phyloP scores from a whole-genome alignment of 495 filamentous ascomycete species.

The Penicillium soppii region DNA sequence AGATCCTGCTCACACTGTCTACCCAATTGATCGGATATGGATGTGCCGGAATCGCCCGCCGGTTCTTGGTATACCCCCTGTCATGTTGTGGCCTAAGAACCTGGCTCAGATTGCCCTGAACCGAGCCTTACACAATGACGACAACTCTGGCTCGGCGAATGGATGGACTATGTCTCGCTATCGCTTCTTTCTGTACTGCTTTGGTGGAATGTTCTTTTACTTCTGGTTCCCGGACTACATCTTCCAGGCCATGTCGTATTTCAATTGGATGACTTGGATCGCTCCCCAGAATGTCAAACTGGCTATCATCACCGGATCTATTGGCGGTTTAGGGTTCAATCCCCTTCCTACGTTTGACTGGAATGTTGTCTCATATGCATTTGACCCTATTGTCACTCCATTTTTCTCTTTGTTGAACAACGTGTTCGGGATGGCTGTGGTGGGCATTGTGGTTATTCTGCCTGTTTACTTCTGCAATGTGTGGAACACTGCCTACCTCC shows the following conservation, averaged over 20 bases:
- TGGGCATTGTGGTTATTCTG: slow-evolving; percentile 42
- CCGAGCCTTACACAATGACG: slow-evolving; percentile 62
- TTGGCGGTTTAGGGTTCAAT: slow-evolving; percentile 45
- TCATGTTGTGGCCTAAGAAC: slow-evolving; percentile 63
- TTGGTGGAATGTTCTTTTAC: slow-evolving; percentile 47
- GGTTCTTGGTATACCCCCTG: slow-evolving; percentile 51
- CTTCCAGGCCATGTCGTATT: slow-evolving; percentile 27
- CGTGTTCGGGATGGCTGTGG: slow-evolving; percentile 40
- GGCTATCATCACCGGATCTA: slow-evolving; percentile 50
- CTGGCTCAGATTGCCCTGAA: slow-evolving; percentile 58
- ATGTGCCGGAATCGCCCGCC: slow-evolving; percentile 44
- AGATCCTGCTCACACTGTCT: slow-evolving; percentile 33
- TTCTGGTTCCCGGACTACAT: slow-evolving; percentile 48
- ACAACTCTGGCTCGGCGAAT: slow-evolving; percentile 49
- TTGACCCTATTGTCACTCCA: slow-evolving; percentile 59
- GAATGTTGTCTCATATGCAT: slow-evolving; percentile 54
- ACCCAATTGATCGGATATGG: slow-evolving; percentile 54
- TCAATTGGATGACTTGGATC: slow-evolving; percentile 31
- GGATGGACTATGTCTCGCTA: slow-evolving; percentile 61
- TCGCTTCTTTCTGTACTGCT: slow-evolving; percentile 56
- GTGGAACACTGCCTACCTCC: slow-evolving; percentile 46
- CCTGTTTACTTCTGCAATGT: slow-evolving; percentile 44
- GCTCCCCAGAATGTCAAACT: slow-evolving; percentile 33
- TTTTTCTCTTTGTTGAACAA: slow-evolving; percentile 54
- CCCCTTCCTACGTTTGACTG: slow-evolving; percentile 58